Conservation (phyloP, 768 basidiomycete genomes). For the Calocybe indica region DNA sequence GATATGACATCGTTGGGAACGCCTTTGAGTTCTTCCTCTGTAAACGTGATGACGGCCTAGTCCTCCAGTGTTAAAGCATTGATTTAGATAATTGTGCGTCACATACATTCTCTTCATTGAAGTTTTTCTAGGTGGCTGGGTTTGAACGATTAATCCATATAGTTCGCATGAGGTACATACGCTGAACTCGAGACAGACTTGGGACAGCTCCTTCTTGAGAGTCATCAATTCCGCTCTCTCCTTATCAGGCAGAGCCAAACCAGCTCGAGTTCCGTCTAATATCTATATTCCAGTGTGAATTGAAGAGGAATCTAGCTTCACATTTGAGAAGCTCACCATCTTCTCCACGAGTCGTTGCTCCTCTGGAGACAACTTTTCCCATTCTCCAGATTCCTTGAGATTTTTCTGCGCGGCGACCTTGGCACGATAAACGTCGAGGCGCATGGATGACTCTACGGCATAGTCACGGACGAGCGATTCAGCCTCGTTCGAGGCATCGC, state of each 20-base stretch:
- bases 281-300: conserved; percentile 26
- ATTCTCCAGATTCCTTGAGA: conserved; percentile 53
- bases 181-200: conserved; percentile 72
- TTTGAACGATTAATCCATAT: too few species aligned
- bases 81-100: neutral
- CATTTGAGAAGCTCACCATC: conserved; percentile 34
- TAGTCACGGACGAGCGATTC: conserved; percentile 70
- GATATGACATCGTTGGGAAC: conserved; percentile 76
- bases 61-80: neutral
- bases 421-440: conserved; percentile 72
- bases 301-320: neutral
- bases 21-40: conserved; percentile 69
- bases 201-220: conserved; percentile 74
- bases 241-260: conserved; percentile 64
- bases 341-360: conserved; percentile 77
- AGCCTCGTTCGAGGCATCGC: conserved; percentile 74
- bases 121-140: conserved; percentile 57
- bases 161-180: conserved; percentile 31
- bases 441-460: conserved; percentile 73
- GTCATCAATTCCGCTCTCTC: conserved; percentile 49
- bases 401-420: conserved; percentile 68
- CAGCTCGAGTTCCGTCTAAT: conserved; percentile 74
- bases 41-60: conserved; percentile 61
- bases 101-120: conserved; percentile 79
- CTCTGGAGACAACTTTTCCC: conserved; percentile 59